Percentiles rank a stretch among this genome's conserved stretches.
phyloP scores from a whole-genome alignment of 768 basidiomycete species.

The Leccinum aurantiacum region DNA sequence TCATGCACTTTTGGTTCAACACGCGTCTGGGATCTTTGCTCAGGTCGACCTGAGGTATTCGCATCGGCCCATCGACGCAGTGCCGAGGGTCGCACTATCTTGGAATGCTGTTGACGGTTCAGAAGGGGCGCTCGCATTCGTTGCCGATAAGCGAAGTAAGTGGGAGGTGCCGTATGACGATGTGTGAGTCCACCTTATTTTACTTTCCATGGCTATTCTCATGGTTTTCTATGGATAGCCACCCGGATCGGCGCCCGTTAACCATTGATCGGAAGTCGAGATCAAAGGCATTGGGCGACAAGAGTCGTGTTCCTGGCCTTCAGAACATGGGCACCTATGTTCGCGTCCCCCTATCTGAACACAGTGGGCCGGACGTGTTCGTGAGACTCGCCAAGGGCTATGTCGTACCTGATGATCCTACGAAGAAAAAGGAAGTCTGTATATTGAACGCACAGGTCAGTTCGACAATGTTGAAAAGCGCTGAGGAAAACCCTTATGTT shows the following conservation, averaged over 20 bases:
- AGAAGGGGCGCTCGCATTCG: conserved; percentile 63
- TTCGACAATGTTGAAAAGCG: background rate
- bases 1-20: conserved; percentile 71
- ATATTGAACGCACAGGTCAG: conserved; percentile 58
- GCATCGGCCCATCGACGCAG: conserved; percentile 62
- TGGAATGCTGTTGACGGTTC: conserved; percentile 52
- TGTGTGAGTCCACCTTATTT: conserved; percentile 45
- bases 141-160: conserved; percentile 47
- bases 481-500: background rate
- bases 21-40: conserved; percentile 73
- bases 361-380: conserved; percentile 42
- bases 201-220: background rate
- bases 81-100: conserved; percentile 60
- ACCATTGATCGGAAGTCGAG: conserved; percentile 34
- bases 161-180: conserved; percentile 84
- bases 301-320: conserved; percentile 44
- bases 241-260: conserved; percentile 32
- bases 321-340: conserved; percentile 61
- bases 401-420: conserved; percentile 40
- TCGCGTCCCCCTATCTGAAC: conserved; percentile 10
- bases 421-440: conserved; percentile 48
- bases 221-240: conserved; percentile 29
- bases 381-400: conserved; percentile 64
- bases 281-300: conserved; percentile 62
- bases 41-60: conserved; percentile 73